phyloP scores from a whole-genome alignment of 306 rosid species.

The Gleditsia sinensis region DNA sequence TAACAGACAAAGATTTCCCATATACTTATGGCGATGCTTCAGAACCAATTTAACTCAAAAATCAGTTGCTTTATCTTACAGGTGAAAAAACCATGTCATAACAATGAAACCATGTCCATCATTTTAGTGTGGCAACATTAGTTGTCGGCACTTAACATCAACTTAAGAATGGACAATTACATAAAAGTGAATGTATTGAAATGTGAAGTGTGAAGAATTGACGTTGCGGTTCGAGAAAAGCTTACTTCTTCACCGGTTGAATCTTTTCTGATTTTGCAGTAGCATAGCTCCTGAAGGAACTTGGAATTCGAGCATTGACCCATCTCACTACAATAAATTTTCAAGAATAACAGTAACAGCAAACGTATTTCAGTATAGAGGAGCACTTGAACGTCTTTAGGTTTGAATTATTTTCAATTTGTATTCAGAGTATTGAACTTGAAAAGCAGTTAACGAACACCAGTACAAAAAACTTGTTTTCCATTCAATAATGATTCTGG shows the following conservation, averaged over 20 bases:
- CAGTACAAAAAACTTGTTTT: not conserved
- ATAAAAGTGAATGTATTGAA: not conserved
- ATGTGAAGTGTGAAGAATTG: not conserved
- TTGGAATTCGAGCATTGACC: slow-evolving; percentile 40
- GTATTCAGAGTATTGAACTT: not conserved
- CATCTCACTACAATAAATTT: slow-evolving; percentile 45
- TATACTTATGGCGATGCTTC: not conserved
- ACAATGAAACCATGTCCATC: not conserved
- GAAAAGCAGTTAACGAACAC: slow-evolving; percentile 19
- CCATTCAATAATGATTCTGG: not conserved
- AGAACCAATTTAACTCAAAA: not conserved
- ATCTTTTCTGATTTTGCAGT: slow-evolving; percentile 52
- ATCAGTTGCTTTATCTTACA: not conserved
- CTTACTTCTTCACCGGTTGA: slow-evolving; percentile 64
- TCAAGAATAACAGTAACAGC: slow-evolving; percentile 20
- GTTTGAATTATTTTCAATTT: not conserved
- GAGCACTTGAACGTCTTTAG: not conserved
- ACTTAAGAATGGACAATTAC: not conserved
- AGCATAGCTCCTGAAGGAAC: slow-evolving; percentile 52
- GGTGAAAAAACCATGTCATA: slow-evolving; percentile 10
- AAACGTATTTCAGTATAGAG: not conserved
- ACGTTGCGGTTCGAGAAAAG: slow-evolving; percentile 23
- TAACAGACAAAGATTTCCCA: not conserved
- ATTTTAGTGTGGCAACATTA: not conserved
- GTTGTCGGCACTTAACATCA: not conserved